Evolutionary conservation across 768 basidiomycete species (phyloP).

Genomic region (Lentinula boryana): DNA sequence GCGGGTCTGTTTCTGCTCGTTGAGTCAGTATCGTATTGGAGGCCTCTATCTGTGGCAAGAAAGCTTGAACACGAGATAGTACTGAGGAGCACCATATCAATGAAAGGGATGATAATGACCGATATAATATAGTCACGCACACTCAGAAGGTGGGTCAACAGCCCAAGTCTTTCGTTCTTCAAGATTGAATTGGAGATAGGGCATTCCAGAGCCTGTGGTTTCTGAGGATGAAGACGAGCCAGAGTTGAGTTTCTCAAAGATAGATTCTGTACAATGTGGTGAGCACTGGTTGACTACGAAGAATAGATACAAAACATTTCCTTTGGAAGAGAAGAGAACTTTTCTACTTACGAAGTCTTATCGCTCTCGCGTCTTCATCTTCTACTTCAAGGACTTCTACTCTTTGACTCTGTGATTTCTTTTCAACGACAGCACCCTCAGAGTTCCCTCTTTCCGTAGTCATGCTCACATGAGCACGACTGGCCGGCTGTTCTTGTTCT

Average conservation of each 20-base stretch:
- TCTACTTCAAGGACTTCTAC: slow-evolving; percentile 37
- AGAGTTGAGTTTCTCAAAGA: slow-evolving; percentile 34
- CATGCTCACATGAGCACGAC: background rate
- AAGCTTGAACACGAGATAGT: slow-evolving; percentile 57
- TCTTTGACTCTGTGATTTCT: slow-evolving; percentile 4
- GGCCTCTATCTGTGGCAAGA: slow-evolving; percentile 61
- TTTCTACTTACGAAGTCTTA: slow-evolving; percentile 31
- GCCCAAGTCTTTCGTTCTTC: slow-evolving; percentile 29
- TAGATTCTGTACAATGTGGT: slow-evolving; percentile 22
- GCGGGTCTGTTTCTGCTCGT: slow-evolving; percentile 40
- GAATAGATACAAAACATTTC: slow-evolving; percentile 1
- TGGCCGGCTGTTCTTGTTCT: background rate
- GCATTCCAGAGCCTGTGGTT: slow-evolving; percentile 1
- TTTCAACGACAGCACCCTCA: background rate
- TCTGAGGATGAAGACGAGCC: slow-evolving; percentile 12
- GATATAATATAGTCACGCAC: slow-evolving; percentile 27
- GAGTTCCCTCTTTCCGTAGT: background rate
- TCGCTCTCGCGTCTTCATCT: slow-evolving; percentile 37
- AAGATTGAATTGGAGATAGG: slow-evolving; percentile 23
- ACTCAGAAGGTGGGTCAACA: slow-evolving; percentile 39
- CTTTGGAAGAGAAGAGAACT: slow-evolving; percentile 6
- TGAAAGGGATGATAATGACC: background rate
- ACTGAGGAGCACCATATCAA: slow-evolving; percentile 32
- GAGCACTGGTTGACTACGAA: background rate
- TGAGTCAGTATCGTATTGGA: slow-evolving; percentile 52